Conservation (phyloP, 371 early-diverging fungal genomes). For the Apophysomyces variabilis region DNA sequence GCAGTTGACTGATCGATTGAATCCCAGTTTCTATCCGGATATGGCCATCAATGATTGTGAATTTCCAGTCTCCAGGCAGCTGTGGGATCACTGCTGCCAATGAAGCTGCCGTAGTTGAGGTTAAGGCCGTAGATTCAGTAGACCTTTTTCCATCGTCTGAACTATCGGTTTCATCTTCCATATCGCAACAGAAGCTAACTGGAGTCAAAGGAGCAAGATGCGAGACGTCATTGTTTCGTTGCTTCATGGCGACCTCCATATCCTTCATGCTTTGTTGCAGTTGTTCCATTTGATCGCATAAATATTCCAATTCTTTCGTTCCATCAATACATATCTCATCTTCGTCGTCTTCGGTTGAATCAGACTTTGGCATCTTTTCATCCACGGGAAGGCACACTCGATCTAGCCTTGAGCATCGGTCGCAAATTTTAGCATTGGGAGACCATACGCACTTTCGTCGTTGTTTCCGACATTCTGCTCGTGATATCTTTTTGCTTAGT, state of each 20-base stretch:
- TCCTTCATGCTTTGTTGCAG: not conserved
- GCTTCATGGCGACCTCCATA: not conserved
- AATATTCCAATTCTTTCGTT: not conserved
- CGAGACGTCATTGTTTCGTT: not conserved
- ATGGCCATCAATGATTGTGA: not conserved
- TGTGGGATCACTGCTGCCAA: not conserved
- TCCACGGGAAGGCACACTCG: not conserved
- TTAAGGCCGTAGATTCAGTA: not conserved
- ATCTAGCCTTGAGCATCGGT: not conserved
- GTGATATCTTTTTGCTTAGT: not conserved
- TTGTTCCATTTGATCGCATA: not conserved
- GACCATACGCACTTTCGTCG: slow-evolving; percentile 1
- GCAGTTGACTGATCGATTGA: not conserved
- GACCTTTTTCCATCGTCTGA: not conserved
- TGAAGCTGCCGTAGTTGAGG: not conserved
- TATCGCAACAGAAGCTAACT: not conserved
- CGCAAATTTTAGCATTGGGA: not conserved
- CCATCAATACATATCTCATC: not conserved
- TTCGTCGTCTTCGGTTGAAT: not conserved
- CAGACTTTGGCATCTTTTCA: not conserved
- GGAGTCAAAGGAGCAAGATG: not conserved
- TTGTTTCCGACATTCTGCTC: slow-evolving; percentile 2
- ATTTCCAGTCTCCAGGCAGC: not conserved
- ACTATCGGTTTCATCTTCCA: not conserved
- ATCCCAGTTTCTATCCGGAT: slow-evolving; percentile 2